A percentile compares a stretch with the other conserved stretches of the same genome.
Conservation (phyloP, 2,329 filamentous ascomycete genomes). For the Botrytis medusae region DNA sequence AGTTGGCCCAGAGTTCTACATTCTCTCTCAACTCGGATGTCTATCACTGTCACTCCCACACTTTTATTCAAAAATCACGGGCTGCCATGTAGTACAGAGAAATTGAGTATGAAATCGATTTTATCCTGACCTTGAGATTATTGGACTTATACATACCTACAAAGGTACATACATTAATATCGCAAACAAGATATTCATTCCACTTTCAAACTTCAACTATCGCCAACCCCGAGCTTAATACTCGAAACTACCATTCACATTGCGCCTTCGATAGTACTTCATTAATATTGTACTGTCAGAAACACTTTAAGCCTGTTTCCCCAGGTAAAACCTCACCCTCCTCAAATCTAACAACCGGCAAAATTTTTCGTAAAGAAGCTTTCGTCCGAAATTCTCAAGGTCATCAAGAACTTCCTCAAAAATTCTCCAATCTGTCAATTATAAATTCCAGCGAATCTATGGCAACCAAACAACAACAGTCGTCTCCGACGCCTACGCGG, state of each 20-base stretch:
- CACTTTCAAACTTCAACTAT: background rate
- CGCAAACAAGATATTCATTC: background rate
- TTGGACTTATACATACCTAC: background rate
- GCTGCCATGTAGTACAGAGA: constrained; percentile 33
- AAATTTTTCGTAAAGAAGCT: background rate
- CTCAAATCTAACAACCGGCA: constrained; percentile 7
- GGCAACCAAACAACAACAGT: constrained; percentile 49
- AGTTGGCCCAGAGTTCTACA: constrained; percentile 9
- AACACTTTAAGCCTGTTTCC: constrained; percentile 4
- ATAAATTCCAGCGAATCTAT: constrained; percentile 32
- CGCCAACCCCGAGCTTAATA: background rate
- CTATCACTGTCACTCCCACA: constrained; percentile 22
- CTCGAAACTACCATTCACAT: background rate
- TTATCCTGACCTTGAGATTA: constrained; percentile 27
- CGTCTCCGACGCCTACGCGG: constrained; percentile 51
- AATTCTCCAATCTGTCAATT: constrained; percentile 2
- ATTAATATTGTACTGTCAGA: background rate
- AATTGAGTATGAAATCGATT: constrained; percentile 27
- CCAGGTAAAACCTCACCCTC: background rate
- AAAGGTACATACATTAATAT: constrained; percentile 6
- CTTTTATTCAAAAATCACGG: constrained; percentile 28
- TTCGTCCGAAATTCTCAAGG: background rate
- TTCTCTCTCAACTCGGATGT: constrained; percentile 26
- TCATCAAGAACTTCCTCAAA: constrained; percentile 7
- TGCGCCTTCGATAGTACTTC: constrained; percentile 1